Evolutionary conservation across 257 asterid genomes (phyloP), one percentile per base, ranked within the genome.

Genomic region (Primulina eburnea): DNA sequence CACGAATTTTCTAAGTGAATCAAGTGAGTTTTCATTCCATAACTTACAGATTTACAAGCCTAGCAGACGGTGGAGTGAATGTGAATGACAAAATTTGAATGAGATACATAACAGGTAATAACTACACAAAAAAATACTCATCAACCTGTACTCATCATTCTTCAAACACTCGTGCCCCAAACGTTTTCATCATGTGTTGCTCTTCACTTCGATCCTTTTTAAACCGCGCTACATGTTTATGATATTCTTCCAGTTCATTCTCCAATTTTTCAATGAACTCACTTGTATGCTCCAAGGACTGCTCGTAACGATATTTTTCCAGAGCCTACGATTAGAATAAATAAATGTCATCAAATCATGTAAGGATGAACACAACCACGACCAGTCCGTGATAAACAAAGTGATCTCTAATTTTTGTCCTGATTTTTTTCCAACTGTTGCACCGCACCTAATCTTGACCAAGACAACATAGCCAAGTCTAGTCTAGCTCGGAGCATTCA

Each of bases 211-310:
- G 77, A 73, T 59, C 73, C 72, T 83, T 85, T 47, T 72, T 75
- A 64, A 71, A 87, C 72, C 84, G 94, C 63, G 86, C 88, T 78
- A 88, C 74, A 72, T 90, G 92, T 72, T 86, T 80, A 71, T 64
- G 88, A 80, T 86, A 90, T 67, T 86, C 88, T 79, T 80, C 92
- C 76, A 94, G 85, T 75, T 91, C 97, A 79, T 85, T 83, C 82
- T 91, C 97, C 89, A 94, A 67, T 73, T 81, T 94, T 77, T 94
- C 99, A 62, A 94, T 88, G 78, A 94, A 89, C 77, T 85, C 83
- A 75, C 96, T 85, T 8, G 95, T 91, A 80, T 94, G 97, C 82
- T 94, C 99, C 29, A 94, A 82, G 50, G 97, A 91, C 71, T 94
- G 97, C 79, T 82, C 92, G 33, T 78, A 77, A 67, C 77, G 81